A percentile compares a stretch with the other conserved stretches of the same genome.
These are phyloP conservation scores for Cryphonectria japonica DNA, from an alignment of 2,329 filamentous ascomycete genomes.

Conservation along the genomic window DNA sequence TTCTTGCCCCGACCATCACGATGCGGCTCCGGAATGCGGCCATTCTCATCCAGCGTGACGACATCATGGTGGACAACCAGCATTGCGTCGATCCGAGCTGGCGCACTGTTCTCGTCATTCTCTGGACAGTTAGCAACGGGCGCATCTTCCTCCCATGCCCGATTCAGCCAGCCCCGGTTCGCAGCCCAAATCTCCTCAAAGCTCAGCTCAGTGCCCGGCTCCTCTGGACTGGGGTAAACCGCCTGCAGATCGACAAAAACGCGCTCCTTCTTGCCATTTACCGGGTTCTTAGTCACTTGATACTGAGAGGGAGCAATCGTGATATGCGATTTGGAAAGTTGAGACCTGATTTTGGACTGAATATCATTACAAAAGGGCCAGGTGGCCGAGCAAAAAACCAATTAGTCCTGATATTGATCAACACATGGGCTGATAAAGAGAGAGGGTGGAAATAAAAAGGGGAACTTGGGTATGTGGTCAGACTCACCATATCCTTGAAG, in stretches of 20 bases:
- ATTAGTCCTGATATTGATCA: constrained; percentile 98
- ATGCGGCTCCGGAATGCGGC: constrained; percentile 50
- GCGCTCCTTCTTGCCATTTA: constrained; percentile 80
- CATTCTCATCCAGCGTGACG: constrained; percentile 62
- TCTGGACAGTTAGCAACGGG: constrained; percentile 30
- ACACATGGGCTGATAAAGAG: constrained; percentile 61
- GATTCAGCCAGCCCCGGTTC: constrained; percentile 70
- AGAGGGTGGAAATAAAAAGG: constrained; percentile 30
- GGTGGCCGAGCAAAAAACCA: constrained; percentile 45
- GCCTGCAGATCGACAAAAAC: constrained; percentile 86
- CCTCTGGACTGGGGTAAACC: constrained; percentile 78
- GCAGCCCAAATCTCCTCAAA: constrained; percentile 90
- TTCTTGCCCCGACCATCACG: constrained; percentile 61
- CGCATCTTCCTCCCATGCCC: constrained; percentile 56
- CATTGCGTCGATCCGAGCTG: constrained; percentile 42
- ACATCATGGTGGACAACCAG: constrained; percentile 50
- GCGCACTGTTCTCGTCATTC: constrained; percentile 33
- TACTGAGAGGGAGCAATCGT: constrained; percentile 71
- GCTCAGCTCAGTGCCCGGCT: constrained; percentile 75
- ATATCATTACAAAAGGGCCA: constrained; percentile 53
- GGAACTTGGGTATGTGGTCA: constrained; percentile 37
- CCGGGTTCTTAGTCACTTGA: constrained; percentile 81
- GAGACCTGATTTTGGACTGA: constrained; percentile 62
- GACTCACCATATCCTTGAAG: constrained; percentile 93
- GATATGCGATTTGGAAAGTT: constrained; percentile 65